phyloP scores from a whole-genome alignment of 805 yeast genomes.

The Zygotorulaspora chibaensis region DNA sequence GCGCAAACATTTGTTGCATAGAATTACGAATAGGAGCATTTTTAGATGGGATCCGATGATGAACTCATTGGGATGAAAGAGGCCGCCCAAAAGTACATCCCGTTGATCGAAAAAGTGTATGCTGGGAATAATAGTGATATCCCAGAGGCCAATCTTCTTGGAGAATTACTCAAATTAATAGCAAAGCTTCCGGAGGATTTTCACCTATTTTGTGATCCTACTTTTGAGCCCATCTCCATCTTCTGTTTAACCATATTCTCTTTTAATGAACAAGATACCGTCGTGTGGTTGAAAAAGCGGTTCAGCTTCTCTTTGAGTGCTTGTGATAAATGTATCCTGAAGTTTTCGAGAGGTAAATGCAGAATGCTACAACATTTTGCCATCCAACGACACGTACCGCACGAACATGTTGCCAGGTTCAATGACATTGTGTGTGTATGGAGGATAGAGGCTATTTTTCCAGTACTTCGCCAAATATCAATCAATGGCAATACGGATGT shows the following conservation, averaged over 20 bases:
- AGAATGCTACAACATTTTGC: conserved; percentile 50
- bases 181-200: conserved; percentile 27
- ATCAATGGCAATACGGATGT: conserved; percentile 20
- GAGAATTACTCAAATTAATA: conserved; percentile 39
- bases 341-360: conserved; percentile 52
- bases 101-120: conserved; percentile 29
- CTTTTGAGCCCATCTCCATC: conserved; percentile 45
- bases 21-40: neutral
- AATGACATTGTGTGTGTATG: conserved; percentile 35
- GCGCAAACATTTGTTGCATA: neutral
- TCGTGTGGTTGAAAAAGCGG: conserved; percentile 40
- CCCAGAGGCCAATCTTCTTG: conserved; percentile 34
- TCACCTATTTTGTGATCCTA: conserved; percentile 57
- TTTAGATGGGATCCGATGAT: conserved; percentile 13
- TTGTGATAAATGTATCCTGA: conserved; percentile 52
- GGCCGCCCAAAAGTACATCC: conserved; percentile 20
- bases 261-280: conserved; percentile 45
- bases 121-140: conserved; percentile 25
- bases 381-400: conserved; percentile 44
- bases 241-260: conserved; percentile 59
- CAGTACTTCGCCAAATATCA: conserved; percentile 24
- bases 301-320: conserved; percentile 39
- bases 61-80: conserved; percentile 11
- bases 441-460: conserved; percentile 31
- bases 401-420: conserved; percentile 39